These are phyloP conservation scores for Arthrinium puccinioides DNA, from an alignment of 2,329 filamentous ascomycete species.

Conservation along the genomic window DNA sequence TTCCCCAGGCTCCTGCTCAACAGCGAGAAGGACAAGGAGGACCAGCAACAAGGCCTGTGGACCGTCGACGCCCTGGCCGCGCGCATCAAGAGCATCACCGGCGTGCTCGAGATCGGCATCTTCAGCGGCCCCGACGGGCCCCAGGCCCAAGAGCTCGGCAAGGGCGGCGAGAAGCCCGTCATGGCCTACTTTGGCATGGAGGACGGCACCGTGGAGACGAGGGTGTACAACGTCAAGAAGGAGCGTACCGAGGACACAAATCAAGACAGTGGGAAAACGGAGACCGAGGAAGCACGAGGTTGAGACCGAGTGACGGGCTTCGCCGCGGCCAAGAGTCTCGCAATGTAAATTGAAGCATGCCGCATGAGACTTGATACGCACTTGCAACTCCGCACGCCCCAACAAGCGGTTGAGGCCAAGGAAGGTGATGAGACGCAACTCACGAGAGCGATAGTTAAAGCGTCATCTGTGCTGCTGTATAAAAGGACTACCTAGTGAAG, in stretches of 20 bases:
- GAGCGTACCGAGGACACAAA: no score
- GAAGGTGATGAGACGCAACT: no score
- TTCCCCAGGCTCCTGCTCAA: constrained; percentile 65
- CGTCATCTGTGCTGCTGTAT: no score
- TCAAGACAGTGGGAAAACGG: neutral
- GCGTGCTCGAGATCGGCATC: constrained; percentile 86
- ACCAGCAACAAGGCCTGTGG: constrained; percentile 63
- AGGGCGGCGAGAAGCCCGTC: constrained; percentile 77
- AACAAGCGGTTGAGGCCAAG: no score
- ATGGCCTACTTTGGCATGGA: constrained; percentile 93
- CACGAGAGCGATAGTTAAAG: no score
- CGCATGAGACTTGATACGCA: no score
- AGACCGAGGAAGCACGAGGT: neutral
- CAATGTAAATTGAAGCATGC: no score
- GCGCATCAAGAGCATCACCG: constrained; percentile 72
- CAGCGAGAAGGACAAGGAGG: constrained; percentile 32
- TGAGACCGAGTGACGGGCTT: neutral
- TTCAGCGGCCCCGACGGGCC: constrained; percentile 78
- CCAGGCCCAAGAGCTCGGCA: constrained; percentile 46
- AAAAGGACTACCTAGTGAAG: no score
- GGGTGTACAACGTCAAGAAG: constrained; percentile 6
- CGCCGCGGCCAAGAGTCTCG: no score
- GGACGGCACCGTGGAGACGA: constrained; percentile 56
- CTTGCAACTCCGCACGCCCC: no score
- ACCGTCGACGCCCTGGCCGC: constrained; percentile 69